Evolutionary conservation across 257 asterid genomes (phyloP), one percentile per base, ranked within the genome.

Genomic region (Plantago elongata): DNA sequence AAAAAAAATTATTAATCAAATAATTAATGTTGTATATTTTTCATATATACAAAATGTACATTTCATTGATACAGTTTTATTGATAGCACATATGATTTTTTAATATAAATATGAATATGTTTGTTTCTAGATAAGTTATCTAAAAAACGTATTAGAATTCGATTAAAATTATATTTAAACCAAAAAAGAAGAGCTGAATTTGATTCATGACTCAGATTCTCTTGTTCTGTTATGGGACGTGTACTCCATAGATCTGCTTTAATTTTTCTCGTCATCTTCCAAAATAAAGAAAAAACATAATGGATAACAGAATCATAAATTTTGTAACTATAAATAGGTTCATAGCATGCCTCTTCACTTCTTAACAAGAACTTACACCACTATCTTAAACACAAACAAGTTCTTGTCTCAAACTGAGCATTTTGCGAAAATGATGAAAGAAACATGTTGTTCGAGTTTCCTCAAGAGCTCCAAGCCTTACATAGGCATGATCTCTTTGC

Each of bases 401-500:
- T 44, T 40, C 16, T 13, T 15, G 8, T 7, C 40, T 59, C 2
- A n/a, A 22, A 42, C 45, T 1, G 9, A 58, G 12, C 16, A 14
- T 15, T 44, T 59, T 15, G 27, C 51, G 44, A 66, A 48, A 58
- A 74, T 68, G 69, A 68, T 62, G 68, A 51, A 61, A 15, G 63
- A 9, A 51, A 49, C 13, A 4, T 13, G 63, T 34, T 15, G 73
- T 37, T 13, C 34, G 17, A 56, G 57, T 4, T 62, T 79, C 3
- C 29, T 78, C 9, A 65, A 71, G 45, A 71, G 48, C 73, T 59
- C 74, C 61, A 79, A 67, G 60, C 89, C 91, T 17, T 86, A 86
- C 49, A 61, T 86, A 5, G 86, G 77, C 9, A 84, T 83, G 82
- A 83, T 77, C 9, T 71, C 74, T 0, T 61, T 86, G 57, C 95